Evolutionary conservation across 2,329 filamentous ascomycete genomes (phyloP).

Genomic region (Davidsoniella virescens): DNA sequence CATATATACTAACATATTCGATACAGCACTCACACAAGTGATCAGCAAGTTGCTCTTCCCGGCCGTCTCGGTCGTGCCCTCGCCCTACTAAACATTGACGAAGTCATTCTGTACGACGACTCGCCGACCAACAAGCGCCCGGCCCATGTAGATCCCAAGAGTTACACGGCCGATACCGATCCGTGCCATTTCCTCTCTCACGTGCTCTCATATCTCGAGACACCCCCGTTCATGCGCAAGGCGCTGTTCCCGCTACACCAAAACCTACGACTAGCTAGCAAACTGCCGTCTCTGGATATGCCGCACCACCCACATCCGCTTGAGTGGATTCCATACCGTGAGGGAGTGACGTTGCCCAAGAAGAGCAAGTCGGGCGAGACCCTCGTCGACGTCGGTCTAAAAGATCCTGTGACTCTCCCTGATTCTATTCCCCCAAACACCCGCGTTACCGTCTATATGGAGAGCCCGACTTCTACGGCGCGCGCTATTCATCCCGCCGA

Average conservation of each 20-base stretch:
- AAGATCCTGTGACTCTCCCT: slow-evolving; percentile 37
- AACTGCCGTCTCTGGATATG: slow-evolving; percentile 65
- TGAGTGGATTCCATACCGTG: slow-evolving; percentile 66
- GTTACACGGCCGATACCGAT: slow-evolving; percentile 54
- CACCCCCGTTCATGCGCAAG: slow-evolving; percentile 66
- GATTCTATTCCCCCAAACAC: slow-evolving; percentile 51
- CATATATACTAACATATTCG: slow-evolving; percentile 2
- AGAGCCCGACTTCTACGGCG: slow-evolving; percentile 31
- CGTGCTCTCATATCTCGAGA: slow-evolving; percentile 66
- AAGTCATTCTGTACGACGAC: slow-evolving; percentile 71
- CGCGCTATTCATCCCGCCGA: slow-evolving; percentile 41
- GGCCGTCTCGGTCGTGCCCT: slow-evolving; percentile 66
- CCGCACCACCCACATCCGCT: slow-evolving; percentile 63
- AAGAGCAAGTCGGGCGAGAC: slow-evolving; percentile 30
- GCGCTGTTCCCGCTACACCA: slow-evolving; percentile 62
- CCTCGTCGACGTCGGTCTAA: slow-evolving; percentile 41
- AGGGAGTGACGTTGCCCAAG: slow-evolving; percentile 46
- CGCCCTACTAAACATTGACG: slow-evolving; percentile 71
- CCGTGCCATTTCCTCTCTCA: slow-evolving; percentile 69
- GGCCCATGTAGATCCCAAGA: slow-evolving; percentile 31
- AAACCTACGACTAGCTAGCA: slow-evolving; percentile 57
- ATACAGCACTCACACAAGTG: slow-evolving; percentile 49
- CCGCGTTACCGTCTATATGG: slow-evolving; percentile 56
- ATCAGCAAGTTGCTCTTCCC: slow-evolving; percentile 57
- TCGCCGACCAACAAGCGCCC: slow-evolving; percentile 30